Evolutionary conservation across 257 asterid genomes (phyloP).

Genomic region (Solanum rostratum): DNA sequence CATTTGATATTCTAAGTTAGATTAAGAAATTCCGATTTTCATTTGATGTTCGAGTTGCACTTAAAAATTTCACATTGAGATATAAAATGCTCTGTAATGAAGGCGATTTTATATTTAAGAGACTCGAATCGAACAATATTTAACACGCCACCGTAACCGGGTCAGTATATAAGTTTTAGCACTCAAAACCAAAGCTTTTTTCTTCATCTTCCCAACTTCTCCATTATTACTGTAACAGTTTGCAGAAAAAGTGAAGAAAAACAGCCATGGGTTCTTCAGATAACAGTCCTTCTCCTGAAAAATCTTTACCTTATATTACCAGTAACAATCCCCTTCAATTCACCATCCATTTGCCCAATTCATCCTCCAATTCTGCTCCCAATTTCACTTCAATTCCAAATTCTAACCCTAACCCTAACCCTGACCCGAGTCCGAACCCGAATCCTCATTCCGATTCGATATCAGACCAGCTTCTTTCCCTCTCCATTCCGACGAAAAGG

Average conservation of each 20-base stretch:
- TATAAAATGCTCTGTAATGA: too few relatives aligned
- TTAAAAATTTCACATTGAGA: too few relatives aligned
- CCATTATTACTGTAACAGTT: neutral
- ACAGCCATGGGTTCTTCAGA: slow-evolving; percentile 28
- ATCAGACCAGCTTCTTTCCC: slow-evolving; percentile 15
- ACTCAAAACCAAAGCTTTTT: neutral
- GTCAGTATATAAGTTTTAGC: too few relatives aligned
- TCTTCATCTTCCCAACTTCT: neutral
- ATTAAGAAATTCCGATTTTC: too few relatives aligned
- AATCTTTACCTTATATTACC: slow-evolving; percentile 17
- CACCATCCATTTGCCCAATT: slow-evolving; percentile 29
- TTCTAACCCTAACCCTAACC: slow-evolving; percentile 12
- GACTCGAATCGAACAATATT: too few relatives aligned
- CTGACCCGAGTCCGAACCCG: slow-evolving; percentile 9
- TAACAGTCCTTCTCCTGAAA: neutral
- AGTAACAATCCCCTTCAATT: slow-evolving; percentile 44
- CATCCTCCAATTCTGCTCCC: neutral
- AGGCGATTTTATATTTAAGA: too few relatives aligned
- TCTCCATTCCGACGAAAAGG: slow-evolving; percentile 53
- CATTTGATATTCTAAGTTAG: too few relatives aligned
- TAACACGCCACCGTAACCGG: too few relatives aligned
- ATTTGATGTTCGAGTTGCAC: too few relatives aligned
- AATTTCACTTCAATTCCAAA: slow-evolving; percentile 14
- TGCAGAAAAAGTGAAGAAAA: neutral
- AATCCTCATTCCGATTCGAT: slow-evolving; percentile 3